phyloP scores from a whole-genome alignment of 768 basidiomycete genomes.

The Termitomyces bulborhizus region DNA sequence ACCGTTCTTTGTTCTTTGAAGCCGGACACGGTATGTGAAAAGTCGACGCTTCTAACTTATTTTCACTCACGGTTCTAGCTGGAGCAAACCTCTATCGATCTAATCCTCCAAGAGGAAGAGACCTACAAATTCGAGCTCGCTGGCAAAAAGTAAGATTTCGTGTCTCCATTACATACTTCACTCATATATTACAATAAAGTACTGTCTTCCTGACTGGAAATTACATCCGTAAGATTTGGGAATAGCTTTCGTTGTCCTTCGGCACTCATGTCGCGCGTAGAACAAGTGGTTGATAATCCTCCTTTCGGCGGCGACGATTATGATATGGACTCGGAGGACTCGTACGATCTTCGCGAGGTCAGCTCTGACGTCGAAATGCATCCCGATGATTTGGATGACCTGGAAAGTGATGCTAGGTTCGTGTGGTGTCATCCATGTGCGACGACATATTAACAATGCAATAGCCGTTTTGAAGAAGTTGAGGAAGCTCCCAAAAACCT shows the following conservation, averaged over 20 bases:
- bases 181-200: conserved; percentile 25
- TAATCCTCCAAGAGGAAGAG: conserved; percentile 62
- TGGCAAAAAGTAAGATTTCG: conserved; percentile 68
- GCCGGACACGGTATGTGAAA: conserved; percentile 61
- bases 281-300: conserved; percentile 46
- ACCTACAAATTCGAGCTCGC: conserved; percentile 63
- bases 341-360: conserved; percentile 64
- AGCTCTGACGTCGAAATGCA: conserved; percentile 82
- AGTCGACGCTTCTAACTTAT: neutral
- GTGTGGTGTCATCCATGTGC: conserved; percentile 9
- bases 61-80: conserved; percentile 36
- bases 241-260: neutral
- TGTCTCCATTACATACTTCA: neutral
- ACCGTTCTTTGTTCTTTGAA: conserved; percentile 76
- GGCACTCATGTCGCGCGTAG: conserved; percentile 22
- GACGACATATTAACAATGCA: neutral
- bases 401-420: conserved; percentile 53
- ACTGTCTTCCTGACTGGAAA: conserved; percentile 78
- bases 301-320: conserved; percentile 36
- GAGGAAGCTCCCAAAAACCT: conserved; percentile 38
- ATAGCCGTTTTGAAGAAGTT: conserved; percentile 74
- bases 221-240: conserved; percentile 55
- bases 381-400: conserved; percentile 52
- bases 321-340: conserved; percentile 41
- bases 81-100: conserved; percentile 67